phyloP scores from a whole-genome alignment of 176 grass and related monocot species.

The Alloteropsis semialata region DNA sequence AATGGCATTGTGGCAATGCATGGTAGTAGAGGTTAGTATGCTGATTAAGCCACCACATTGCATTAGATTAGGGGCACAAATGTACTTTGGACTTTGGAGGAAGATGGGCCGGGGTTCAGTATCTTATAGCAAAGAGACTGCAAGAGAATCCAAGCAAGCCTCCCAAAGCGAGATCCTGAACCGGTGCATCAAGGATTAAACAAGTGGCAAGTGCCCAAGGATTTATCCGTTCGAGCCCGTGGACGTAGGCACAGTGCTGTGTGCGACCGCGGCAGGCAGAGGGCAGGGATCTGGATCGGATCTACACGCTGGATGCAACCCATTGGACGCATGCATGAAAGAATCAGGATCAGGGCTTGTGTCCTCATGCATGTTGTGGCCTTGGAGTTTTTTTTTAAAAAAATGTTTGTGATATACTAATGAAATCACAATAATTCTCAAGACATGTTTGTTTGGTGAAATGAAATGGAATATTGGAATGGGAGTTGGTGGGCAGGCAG shows the following conservation, averaged over 20 bases:
- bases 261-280: not conserved
- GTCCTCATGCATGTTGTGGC: not conserved
- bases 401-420: too few species aligned
- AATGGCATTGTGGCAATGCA: not conserved
- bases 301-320: not conserved
- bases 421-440: not conserved
- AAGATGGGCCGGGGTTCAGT: not conserved
- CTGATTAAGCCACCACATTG: not conserved
- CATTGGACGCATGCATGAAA: not conserved
- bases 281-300: slow-evolving; percentile 29
- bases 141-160: not conserved
- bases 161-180: slow-evolving; percentile 31
- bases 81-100: not conserved
- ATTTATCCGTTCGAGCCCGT: not conserved
- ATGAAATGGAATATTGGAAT: not conserved
- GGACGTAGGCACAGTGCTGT: not conserved
- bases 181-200: not conserved
- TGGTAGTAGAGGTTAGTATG: not conserved
- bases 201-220: not conserved
- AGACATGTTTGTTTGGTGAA: not conserved
- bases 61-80: not conserved
- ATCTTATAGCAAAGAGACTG: not conserved
- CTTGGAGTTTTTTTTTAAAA: not conserved
- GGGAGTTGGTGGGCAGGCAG: not conserved
- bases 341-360: not conserved